phyloP scores from a whole-genome alignment of 805 yeast species.

The Brettanomyces nanus region DNA sequence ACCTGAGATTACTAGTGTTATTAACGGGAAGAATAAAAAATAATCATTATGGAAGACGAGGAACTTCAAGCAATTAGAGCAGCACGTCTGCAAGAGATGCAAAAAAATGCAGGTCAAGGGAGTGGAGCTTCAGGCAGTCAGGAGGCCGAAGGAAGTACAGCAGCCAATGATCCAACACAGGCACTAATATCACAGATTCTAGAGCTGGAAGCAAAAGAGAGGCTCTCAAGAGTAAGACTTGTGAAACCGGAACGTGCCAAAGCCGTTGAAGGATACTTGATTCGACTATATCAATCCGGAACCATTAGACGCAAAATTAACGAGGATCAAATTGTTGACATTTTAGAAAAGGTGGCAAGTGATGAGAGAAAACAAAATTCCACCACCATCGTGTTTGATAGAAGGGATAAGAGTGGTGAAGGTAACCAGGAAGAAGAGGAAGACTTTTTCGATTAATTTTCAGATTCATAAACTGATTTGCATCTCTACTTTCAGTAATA shows the following conservation, averaged over 20 bases:
- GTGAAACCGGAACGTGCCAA: conserved; percentile 89
- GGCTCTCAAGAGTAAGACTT: conserved; percentile 76
- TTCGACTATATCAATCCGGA: conserved; percentile 68
- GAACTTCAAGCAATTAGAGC: conserved; percentile 87
- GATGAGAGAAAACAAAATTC: conserved; percentile 55
- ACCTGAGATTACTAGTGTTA: no score
- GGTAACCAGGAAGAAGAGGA: conserved; percentile 21
- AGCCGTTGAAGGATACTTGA: conserved; percentile 75
- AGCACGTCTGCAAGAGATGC: conserved; percentile 80
- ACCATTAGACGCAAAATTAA: conserved; percentile 64
- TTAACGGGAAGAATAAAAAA: no score
- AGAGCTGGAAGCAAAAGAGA: conserved; percentile 78
- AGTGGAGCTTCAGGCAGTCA: conserved; percentile 1
- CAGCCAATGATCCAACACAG: conserved; percentile 14
- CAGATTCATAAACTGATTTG: neutral
- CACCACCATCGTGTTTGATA: conserved; percentile 57
- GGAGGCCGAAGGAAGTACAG: neutral
- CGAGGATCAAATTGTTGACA: conserved; percentile 75
- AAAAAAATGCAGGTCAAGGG: conserved; percentile 32
- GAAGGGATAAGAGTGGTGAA: conserved; percentile 22
- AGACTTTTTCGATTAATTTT: conserved; percentile 28
- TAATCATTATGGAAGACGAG: conserved; percentile 75
- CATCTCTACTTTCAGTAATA: no score
- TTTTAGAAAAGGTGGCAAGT: conserved; percentile 73
- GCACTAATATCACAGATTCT: conserved; percentile 57